phyloP scores from a whole-genome alignment of 305 asterid species.

The Stenogyne calaminthoides region DNA sequence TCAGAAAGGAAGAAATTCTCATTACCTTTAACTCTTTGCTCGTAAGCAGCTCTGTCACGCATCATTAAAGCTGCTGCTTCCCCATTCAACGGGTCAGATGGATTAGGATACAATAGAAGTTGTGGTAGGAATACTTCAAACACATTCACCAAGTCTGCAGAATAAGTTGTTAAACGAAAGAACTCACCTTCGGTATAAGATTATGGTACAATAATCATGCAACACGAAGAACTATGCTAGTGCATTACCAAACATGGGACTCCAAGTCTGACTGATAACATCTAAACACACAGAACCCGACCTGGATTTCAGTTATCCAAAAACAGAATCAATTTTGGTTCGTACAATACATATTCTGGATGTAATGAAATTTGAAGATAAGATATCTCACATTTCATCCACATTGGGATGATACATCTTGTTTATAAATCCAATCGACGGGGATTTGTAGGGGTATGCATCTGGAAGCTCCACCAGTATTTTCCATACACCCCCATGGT shows the following conservation, averaged over 20 bases:
- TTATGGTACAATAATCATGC: not conserved
- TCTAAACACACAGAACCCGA: slow-evolving; percentile 78
- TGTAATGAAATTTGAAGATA: not conserved
- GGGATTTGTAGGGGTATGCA: slow-evolving; percentile 78
- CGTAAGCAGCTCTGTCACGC: slow-evolving; percentile 63
- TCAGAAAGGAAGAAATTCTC: slow-evolving; percentile 5
- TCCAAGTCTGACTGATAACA: slow-evolving; percentile 79
- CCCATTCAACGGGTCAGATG: slow-evolving; percentile 74
- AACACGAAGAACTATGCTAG: slow-evolving; percentile 1
- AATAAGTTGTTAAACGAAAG: not conserved
- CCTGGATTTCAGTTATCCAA: slow-evolving; percentile 42
- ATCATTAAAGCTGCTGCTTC: slow-evolving; percentile 78
- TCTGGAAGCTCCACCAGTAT: slow-evolving; percentile 73
- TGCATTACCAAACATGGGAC: slow-evolving; percentile 77
- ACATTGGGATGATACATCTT: slow-evolving; percentile 79
- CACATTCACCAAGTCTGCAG: slow-evolving; percentile 65
- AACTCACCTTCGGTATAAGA: not conserved
- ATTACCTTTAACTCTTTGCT: slow-evolving; percentile 68
- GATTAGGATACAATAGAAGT: slow-evolving; percentile 71
- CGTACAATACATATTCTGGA: not conserved
- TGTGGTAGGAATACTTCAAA: slow-evolving; percentile 75
- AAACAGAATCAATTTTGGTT: slow-evolving; percentile 3
- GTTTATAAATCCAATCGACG: slow-evolving; percentile 69
- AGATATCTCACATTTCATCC: slow-evolving; percentile 63
- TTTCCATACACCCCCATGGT: slow-evolving; percentile 76